A percentile compares a stretch with the other conserved stretches of the same genome.
Conservation (phyloP, 2,329 filamentous ascomycete genomes). For the Paecilomyces sp. region DNA sequence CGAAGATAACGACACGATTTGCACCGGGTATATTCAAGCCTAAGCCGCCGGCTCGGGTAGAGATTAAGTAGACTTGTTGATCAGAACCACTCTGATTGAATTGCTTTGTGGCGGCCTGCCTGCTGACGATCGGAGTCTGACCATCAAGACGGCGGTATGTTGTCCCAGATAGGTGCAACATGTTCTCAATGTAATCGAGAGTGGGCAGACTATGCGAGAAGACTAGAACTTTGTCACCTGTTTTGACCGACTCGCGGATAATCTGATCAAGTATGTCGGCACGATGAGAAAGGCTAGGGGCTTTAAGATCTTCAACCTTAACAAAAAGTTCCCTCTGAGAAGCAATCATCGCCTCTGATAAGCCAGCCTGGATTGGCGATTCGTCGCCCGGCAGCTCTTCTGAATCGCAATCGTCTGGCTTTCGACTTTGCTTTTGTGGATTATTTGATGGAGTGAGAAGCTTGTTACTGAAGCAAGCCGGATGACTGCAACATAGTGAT, state of each 20-base stretch:
- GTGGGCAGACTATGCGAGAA: constrained; percentile 70
- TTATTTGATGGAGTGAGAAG: constrained; percentile 33
- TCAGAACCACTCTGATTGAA: constrained; percentile 58
- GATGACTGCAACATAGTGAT: constrained; percentile 53
- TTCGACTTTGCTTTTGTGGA: constrained; percentile 8
- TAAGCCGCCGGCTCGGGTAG: constrained; percentile 72
- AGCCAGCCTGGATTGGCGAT: constrained; percentile 30
- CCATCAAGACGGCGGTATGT: constrained; percentile 62
- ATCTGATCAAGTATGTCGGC: constrained; percentile 61
- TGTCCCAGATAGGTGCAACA: constrained; percentile 46
- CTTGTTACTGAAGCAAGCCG: constrained; percentile 45
- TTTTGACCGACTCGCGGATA: constrained; percentile 53
- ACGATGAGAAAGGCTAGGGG: constrained; percentile 58
- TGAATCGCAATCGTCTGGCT: constrained; percentile 11
- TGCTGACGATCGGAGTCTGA: constrained; percentile 44
- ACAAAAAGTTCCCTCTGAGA: constrained; percentile 23
- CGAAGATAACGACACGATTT: constrained; percentile 80
- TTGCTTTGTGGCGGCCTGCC: constrained; percentile 57
- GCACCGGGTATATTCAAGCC: constrained; percentile 79
- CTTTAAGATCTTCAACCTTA: constrained; percentile 26
- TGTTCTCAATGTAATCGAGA: constrained; percentile 58
- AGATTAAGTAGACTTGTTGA: constrained; percentile 64
- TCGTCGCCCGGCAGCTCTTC: constrained; percentile 13
- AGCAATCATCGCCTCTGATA: constrained; percentile 29
- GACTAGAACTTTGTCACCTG: constrained; percentile 68